phyloP scores from a whole-genome alignment of 179 eudicot genomes.

The Drosera spatulata region DNA sequence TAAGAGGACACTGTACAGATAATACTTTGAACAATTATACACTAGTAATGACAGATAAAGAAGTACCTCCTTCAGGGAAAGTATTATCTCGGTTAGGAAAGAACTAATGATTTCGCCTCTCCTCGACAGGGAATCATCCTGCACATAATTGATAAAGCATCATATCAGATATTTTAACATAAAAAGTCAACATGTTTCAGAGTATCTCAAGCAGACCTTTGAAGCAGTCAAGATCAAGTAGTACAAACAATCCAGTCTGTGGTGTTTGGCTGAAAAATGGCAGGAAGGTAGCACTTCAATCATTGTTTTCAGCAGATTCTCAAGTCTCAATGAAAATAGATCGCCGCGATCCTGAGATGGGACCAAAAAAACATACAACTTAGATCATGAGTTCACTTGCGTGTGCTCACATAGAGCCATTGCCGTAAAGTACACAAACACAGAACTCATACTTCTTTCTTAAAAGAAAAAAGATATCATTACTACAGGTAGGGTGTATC shows the following conservation, averaged over 20 bases:
- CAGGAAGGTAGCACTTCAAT: slow-evolving; percentile 67
- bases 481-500: too few relatives aligned
- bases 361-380: neutral
- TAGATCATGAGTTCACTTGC: too few relatives aligned
- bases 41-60: too few relatives aligned
- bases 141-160: slow-evolving; percentile 2
- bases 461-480: too few relatives aligned
- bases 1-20: too few relatives aligned
- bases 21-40: too few relatives aligned
- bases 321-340: slow-evolving; percentile 47
- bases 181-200: neutral
- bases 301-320: slow-evolving; percentile 61
- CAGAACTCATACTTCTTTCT: too few relatives aligned
- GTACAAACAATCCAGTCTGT: slow-evolving; percentile 85
- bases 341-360: slow-evolving; percentile 45
- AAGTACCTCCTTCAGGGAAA: slow-evolving; percentile 89
- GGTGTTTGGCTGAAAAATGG: slow-evolving; percentile 91
- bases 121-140: slow-evolving; percentile 59
- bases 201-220: slow-evolving; percentile 35
- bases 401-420: too few relatives aligned
- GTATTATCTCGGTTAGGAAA: slow-evolving; percentile 81
- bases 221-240: slow-evolving; percentile 53
- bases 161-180: neutral
- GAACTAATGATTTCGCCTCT: slow-evolving; percentile 41
- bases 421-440: too few relatives aligned